A percentile compares a stretch with the other conserved stretches of the same genome.
Evolutionary conservation across 2,329 filamentous ascomycete genomes (phyloP).

Genomic region (Metarhizium sp.): DNA sequence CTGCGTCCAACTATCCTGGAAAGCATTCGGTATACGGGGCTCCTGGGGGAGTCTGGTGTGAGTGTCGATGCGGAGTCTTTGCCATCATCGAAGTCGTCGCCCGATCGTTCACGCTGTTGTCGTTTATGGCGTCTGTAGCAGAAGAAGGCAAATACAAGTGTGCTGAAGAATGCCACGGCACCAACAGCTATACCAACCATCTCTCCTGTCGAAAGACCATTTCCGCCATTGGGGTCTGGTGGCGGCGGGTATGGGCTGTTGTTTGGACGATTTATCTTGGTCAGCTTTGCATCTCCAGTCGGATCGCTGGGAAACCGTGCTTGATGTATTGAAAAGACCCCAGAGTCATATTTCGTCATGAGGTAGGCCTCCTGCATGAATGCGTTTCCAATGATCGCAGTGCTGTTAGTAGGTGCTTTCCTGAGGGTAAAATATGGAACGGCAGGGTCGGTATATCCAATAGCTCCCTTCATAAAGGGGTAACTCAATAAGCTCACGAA

Average conservation of each 20-base stretch:
- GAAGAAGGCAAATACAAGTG: conserved; percentile 20
- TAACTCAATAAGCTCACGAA: conserved; percentile 41
- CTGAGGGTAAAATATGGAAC: conserved; percentile 59
- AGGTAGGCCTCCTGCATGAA: conserved; percentile 63
- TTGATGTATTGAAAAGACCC: conserved; percentile 44
- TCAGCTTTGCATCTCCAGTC: conserved; percentile 27
- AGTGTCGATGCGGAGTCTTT: conserved; percentile 28
- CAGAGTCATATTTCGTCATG: conserved; percentile 45
- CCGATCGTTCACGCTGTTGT: conserved; percentile 17
- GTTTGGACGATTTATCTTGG: conserved; percentile 25
- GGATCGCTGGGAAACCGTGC: conserved; percentile 40
- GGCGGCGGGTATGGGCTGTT: conserved; percentile 39
- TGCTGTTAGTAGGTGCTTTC: conserved; percentile 36
- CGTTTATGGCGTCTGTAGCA: conserved; percentile 25
- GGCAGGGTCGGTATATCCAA: conserved; percentile 33
- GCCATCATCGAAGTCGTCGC: conserved; percentile 19
- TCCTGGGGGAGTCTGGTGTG: conserved; percentile 15
- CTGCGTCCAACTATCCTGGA: conserved; percentile 30
- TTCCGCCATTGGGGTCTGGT: conserved; percentile 8
- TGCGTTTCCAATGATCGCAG: conserved; percentile 53
- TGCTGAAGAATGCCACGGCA: conserved; percentile 22
- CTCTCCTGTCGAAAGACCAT: conserved; percentile 28
- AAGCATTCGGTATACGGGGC: conserved; percentile 22
- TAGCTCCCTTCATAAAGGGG: conserved; percentile 34
- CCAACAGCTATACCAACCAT: conserved; percentile 39